These are phyloP conservation scores for Cercophora scortea DNA, from an alignment of 495 filamentous ascomycete species.

Conservation along the genomic window DNA sequence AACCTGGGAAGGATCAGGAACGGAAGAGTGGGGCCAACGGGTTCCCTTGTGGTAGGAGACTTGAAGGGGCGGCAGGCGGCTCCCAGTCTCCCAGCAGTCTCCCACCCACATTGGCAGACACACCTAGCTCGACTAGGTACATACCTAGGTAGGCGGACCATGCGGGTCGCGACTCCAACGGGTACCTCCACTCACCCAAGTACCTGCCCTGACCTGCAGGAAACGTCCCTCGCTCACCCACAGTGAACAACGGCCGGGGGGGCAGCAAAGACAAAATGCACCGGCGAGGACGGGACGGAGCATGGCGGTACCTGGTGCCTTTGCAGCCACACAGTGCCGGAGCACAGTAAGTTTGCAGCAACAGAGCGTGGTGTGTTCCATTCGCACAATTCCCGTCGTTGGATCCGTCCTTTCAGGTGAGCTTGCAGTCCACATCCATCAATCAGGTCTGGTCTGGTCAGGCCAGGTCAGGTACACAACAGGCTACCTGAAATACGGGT, in stretches of 20 bases:
- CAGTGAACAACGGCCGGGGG: background rate
- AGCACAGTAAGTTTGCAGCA: too few relatives aligned
- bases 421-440: too few relatives aligned
- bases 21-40: constrained; percentile 10
- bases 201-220: too few relatives aligned
- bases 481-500: background rate
- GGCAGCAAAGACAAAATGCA: constrained; percentile 3
- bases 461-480: too few relatives aligned
- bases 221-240: background rate
- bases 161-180: constrained; percentile 2
- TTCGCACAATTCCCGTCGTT: too few relatives aligned
- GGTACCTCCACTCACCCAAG: too few relatives aligned
- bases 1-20: constrained; percentile 4
- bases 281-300: background rate
- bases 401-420: too few relatives aligned
- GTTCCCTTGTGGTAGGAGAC: background rate
- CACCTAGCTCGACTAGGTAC: background rate
- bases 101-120: background rate
- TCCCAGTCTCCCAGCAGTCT: constrained; percentile 4
- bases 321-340: constrained; percentile 2
- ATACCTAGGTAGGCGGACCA: constrained; percentile 11
- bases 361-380: too few relatives aligned
- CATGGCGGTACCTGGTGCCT: background rate
- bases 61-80: constrained; percentile 13
- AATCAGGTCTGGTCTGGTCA: too few relatives aligned